Conservation (phyloP, 1,139 yeast species). For the Candida sanyaensis region DNA sequence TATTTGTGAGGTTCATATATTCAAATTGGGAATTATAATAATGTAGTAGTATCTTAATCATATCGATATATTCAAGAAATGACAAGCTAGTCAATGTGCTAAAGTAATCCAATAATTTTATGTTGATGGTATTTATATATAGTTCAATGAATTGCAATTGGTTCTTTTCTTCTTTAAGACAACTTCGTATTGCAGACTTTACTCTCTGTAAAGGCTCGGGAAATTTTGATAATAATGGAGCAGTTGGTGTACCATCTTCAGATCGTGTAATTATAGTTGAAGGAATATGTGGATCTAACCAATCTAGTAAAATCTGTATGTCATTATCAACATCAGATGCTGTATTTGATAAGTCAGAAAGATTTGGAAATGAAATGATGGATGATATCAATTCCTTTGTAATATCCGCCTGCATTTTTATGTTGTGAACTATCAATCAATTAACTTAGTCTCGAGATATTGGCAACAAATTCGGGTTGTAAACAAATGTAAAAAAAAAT, state of each 20-base stretch:
- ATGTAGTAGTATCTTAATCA: slow-evolving; percentile 19
- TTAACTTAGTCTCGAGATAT: neutral
- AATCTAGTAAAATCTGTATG: slow-evolving; percentile 36
- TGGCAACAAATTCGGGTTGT: neutral
- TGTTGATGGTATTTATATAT: slow-evolving; percentile 35
- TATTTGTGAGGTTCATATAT: slow-evolving; percentile 22
- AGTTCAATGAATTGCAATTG: slow-evolving; percentile 38
- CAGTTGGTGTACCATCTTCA: neutral
- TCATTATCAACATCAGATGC: slow-evolving; percentile 43
- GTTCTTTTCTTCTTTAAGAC: slow-evolving; percentile 35
- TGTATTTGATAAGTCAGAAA: slow-evolving; percentile 24
- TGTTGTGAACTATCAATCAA: too few relatives aligned
- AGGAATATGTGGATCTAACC: slow-evolving; percentile 39
- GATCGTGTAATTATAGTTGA: neutral
- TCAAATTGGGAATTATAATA: slow-evolving; percentile 17
- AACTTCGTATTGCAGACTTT: slow-evolving; percentile 38
- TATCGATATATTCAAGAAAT: slow-evolving; percentile 17
- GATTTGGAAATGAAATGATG: slow-evolving; percentile 22
- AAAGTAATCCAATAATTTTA: slow-evolving; percentile 15
- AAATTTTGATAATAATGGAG: slow-evolving; percentile 9
- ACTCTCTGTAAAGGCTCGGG: slow-evolving; percentile 38
- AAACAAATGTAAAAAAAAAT: neutral
- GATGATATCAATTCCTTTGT: slow-evolving; percentile 7
- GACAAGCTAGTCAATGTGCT: slow-evolving; percentile 6
- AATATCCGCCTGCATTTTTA: slow-evolving; percentile 3